Base-by-base conservation (phyloP, 2,329 filamentous ascomycete genomes). In the Capronia americana region DNA sequence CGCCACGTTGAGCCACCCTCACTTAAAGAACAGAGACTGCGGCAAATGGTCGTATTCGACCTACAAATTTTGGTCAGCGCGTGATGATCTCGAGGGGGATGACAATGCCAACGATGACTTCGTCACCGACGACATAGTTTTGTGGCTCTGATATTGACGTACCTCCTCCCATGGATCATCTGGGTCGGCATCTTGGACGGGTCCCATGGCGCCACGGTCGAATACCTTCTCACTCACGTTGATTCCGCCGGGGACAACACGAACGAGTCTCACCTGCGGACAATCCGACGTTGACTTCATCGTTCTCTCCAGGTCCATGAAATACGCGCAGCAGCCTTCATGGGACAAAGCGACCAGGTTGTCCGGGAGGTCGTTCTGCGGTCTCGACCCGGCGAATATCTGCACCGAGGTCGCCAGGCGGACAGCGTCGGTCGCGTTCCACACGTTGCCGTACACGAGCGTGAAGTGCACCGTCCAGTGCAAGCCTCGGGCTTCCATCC, bases 391-490 rank as follows among this genome's bases (percentile, higher is more conserved):
- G 8, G 67, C 56, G 46, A 72, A 72, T 11, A 72, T 65, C 50
- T 69, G 67, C 24, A 66, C 63, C n/a, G 66, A 64, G 28, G 65
- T 71, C 32, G 64, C 61, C 24, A 72, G 59, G 17, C 71, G 66
- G 34, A 68, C 55, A n/a, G 68, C 67, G 56, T 68, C 66, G n/a
- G 64, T 63, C 12, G 68, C 71, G 46, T 71, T 71, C 71, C 71
- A 72, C 34, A 71, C 71, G 38, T 70, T 68, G 54, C 68, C 67
- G 41, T 70, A 72, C 12, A 72, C 62, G n/a, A 71, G 59, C 53
- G 66, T 65, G 57, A 72, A 71, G 46, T 69, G 62, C 60, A 67
- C 46, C 14, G 55, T 65, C 62, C 63, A 66, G 54, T 64, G 66
- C 44, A 57, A 24, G 28, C 69, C 69, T 20, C 67, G 69, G 2